Conservation (phyloP, 106 monocot species). For the Hemerocallis citrina region DNA sequence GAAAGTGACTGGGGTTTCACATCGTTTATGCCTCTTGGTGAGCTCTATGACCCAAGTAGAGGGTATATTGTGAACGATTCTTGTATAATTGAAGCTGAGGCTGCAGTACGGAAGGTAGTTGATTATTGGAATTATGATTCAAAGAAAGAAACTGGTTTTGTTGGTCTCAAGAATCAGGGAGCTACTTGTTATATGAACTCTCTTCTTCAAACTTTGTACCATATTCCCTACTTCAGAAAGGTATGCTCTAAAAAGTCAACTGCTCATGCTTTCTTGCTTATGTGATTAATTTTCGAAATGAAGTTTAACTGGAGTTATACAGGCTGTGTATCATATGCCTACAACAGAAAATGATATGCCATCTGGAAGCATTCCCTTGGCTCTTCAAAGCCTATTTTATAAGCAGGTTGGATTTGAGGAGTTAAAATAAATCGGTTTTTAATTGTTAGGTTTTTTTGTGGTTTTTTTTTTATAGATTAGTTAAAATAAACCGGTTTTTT, state of each 20-base stretch:
- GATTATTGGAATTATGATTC: conserved; percentile 98
- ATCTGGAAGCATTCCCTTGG: conserved; percentile 75
- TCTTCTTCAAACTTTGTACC: conserved; percentile 96
- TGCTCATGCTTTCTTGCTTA: neutral
- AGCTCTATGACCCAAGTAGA: conserved; percentile 79
- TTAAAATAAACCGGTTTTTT: too few relatives aligned
- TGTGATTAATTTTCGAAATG: neutral
- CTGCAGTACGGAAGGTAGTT: conserved; percentile 75
- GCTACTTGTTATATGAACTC: conserved; percentile 99
- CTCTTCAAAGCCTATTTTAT: conserved; percentile 63
- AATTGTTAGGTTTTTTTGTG: too few relatives aligned
- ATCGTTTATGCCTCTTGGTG: conserved; percentile 93
- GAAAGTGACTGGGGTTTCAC: conserved; percentile 99
- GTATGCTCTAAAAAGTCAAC: conserved; percentile 20
- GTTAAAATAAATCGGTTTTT: too few relatives aligned
- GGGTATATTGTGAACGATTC: conserved; percentile 94
- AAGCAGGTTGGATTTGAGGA: too few relatives aligned
- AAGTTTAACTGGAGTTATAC: neutral
- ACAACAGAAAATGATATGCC: conserved; percentile 86
- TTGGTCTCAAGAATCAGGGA: conserved; percentile 99
- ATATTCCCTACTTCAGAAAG: conserved; percentile 98
- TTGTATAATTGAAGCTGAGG: conserved; percentile 88
- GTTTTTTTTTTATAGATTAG: too few relatives aligned
- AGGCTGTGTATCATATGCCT: conserved; percentile 94
- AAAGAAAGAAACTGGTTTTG: conserved; percentile 97